A percentile compares a stretch with the other conserved stretches of the same genome.
Conservation (phyloP, 352 stramenopile species). For the Thalassiosira hispida region DNA sequence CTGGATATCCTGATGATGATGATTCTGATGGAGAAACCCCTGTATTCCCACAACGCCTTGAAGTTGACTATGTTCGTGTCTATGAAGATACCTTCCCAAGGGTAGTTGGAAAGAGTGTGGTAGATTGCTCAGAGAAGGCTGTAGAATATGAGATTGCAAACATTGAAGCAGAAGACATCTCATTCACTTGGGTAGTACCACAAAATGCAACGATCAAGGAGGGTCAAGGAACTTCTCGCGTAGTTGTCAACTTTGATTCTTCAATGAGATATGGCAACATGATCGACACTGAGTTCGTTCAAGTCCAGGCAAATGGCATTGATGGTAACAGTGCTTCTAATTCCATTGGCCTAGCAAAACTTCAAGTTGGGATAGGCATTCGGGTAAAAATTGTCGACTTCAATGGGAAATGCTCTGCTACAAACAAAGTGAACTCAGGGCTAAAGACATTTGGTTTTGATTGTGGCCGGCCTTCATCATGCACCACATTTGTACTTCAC, state of each 20-base stretch:
- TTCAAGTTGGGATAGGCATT: conserved; percentile 25
- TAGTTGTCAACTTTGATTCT: conserved; percentile 30
- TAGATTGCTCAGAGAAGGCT: conserved; percentile 30
- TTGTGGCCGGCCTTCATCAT: conserved; percentile 26
- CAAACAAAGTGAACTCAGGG: not conserved
- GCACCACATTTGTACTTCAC: conserved; percentile 31
- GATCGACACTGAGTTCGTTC: conserved; percentile 16
- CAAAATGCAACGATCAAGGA: conserved; percentile 28
- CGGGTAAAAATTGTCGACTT: conserved; percentile 31
- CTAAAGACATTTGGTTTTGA: conserved; percentile 27
- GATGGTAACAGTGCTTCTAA: not conserved
- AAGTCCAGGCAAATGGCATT: conserved; percentile 11
- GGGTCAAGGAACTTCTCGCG: conserved; percentile 21
- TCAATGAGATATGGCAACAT: conserved; percentile 5
- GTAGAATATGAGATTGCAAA: conserved; percentile 41
- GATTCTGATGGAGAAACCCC: conserved; percentile 3
- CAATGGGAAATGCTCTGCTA: conserved; percentile 16
- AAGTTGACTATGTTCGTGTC: conserved; percentile 66
- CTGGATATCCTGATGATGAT: conserved; percentile 39
- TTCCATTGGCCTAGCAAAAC: conserved; percentile 20
- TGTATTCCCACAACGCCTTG: conserved; percentile 46
- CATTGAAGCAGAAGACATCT: conserved; percentile 19
- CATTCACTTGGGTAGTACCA: conserved; percentile 38
- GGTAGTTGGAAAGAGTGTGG: conserved; percentile 20
- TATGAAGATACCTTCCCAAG: conserved; percentile 45